Conservation (phyloP, 371 early-diverging fungal genomes). For the Batkoa obscura region DNA sequence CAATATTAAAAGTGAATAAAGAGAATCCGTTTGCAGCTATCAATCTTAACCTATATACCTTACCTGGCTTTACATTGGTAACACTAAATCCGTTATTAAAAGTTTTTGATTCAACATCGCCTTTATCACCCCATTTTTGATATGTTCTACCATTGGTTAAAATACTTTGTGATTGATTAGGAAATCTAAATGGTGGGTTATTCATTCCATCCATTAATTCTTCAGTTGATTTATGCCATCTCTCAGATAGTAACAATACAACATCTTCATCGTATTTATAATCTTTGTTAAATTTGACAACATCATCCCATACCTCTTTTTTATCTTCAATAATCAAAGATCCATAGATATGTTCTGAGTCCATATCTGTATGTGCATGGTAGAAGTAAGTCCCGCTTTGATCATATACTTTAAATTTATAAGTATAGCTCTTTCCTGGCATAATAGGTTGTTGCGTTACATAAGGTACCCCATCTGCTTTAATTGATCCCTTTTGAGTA, state of each 20-base stretch:
- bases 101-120: no score
- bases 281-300: not conserved
- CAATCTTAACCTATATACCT: not conserved
- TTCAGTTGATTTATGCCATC: not conserved
- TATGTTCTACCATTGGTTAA: not conserved
- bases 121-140: no score
- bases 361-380: not conserved
- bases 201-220: not conserved
- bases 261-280: not conserved
- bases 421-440: constrained; percentile 13
- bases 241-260: not conserved
- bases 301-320: not conserved
- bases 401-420: constrained; percentile 14
- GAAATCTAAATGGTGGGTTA: not conserved
- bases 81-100: no score
- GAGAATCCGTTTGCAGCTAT: not conserved
- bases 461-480: constrained; percentile 21
- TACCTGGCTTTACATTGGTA: not conserved
- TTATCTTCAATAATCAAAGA: not conserved
- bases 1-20: not conserved
- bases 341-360: not conserved
- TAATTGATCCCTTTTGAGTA: constrained; percentile 15
- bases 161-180: not conserved
- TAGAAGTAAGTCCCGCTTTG: constrained; percentile 19
- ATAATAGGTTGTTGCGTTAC: constrained; percentile 17